Conservation (phyloP, 2,329 filamentous ascomycete genomes). For the Cercospora sp. region DNA sequence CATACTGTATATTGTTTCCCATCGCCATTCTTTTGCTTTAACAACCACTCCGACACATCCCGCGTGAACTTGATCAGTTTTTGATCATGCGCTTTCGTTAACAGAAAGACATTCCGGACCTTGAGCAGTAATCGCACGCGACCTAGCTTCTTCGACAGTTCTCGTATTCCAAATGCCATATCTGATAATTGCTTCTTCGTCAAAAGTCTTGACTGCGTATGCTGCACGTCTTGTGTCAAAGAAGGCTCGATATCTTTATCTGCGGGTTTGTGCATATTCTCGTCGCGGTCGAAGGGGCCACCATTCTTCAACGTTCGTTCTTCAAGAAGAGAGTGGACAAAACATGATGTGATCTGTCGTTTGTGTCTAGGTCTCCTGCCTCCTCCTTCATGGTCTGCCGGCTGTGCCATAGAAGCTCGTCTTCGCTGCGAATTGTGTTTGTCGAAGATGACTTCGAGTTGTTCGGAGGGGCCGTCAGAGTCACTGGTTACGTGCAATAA, state of each 20-base stretch:
- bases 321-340: slow-evolving; percentile 61
- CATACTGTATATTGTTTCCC: slow-evolving; percentile 70
- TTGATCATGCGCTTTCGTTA: slow-evolving; percentile 90
- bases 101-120: slow-evolving; percentile 78
- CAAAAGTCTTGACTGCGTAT: slow-evolving; percentile 68
- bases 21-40: slow-evolving; percentile 63
- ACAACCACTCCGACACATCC: slow-evolving; percentile 76
- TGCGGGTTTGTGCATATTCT: slow-evolving; percentile 32
- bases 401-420: slow-evolving; percentile 55
- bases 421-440: slow-evolving; percentile 55
- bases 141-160: slow-evolving; percentile 81
- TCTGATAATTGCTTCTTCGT: slow-evolving; percentile 94
- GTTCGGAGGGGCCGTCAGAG: slow-evolving; percentile 34
- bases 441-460: slow-evolving; percentile 58
- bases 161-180: slow-evolving; percentile 94
- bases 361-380: slow-evolving; percentile 38
- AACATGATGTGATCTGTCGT: slow-evolving; percentile 55
- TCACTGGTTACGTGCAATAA: slow-evolving; percentile 29
- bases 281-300: slow-evolving; percentile 36
- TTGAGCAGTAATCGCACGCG: slow-evolving; percentile 79
- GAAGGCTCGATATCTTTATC: slow-evolving; percentile 45
- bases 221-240: slow-evolving; percentile 33
- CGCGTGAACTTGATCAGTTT: slow-evolving; percentile 74
- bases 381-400: slow-evolving; percentile 24
- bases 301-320: slow-evolving; percentile 35